phyloP scores from a whole-genome alignment of 106 monocot genomes.

The Dendrobium officinale region DNA sequence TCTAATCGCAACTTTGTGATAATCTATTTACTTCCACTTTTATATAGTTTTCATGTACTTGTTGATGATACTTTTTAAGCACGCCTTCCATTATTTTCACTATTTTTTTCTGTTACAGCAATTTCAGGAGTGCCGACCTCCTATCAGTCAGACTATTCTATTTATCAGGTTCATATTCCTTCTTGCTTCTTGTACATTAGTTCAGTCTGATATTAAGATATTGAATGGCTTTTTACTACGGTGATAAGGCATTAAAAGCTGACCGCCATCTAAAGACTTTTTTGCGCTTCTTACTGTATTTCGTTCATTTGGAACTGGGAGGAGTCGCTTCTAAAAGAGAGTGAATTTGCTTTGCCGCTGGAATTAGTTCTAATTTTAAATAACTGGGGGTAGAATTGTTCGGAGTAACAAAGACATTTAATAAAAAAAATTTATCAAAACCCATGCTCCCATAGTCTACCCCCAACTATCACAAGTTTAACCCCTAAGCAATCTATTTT shows the following conservation, averaged over 20 bases:
- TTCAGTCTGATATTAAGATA: background rate
- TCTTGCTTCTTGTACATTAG: background rate
- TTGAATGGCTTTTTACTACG: background rate
- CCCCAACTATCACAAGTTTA: too few species aligned
- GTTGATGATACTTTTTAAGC: background rate
- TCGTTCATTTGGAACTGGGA: too few species aligned
- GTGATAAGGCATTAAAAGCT: background rate
- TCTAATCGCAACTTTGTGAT: background rate
- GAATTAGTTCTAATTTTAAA: too few species aligned
- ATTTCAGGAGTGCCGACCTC: background rate
- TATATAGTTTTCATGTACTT: background rate
- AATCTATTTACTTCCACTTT: background rate
- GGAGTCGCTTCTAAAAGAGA: too few species aligned
- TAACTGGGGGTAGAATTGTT: too few species aligned
- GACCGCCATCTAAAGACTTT: too few species aligned
- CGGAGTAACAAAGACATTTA: too few species aligned
- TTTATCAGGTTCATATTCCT: conserved; percentile 1
- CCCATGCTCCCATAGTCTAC: too few species aligned
- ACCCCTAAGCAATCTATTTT: too few species aligned
- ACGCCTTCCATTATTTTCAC: background rate
- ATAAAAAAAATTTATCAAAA: too few species aligned
- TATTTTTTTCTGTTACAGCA: background rate
- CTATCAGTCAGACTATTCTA: background rate
- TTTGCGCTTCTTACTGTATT: background rate
- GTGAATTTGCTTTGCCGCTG: too few species aligned